Base-by-base conservation (phyloP, 768 basidiomycete genomes). In the Trichaptum fuscoviolaceum region DNA sequence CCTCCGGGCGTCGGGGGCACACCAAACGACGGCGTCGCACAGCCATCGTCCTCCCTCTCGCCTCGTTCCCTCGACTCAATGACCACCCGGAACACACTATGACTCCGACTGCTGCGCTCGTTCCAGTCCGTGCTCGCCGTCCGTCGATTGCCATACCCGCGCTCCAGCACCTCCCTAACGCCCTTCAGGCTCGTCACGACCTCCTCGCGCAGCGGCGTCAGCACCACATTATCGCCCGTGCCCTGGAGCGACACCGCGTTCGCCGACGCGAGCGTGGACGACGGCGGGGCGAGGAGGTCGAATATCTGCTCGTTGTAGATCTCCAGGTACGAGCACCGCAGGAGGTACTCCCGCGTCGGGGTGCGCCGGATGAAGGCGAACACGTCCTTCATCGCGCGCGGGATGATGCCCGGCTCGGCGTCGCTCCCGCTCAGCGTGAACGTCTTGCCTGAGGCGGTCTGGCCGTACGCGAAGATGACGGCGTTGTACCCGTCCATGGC, bases 91-190 rank as follows among this genome's bases (percentile, higher is more conserved):
- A 99, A 97, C 0, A 99, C 92, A 69, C 91, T 93, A 75, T 98
- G 96, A 79, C 93, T 95, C 35, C 96, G 83, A 74, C 93, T 95
- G 79, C 93, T 95, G 67, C 96, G 80, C 71, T 95, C 92, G 74
- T 99, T 99, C 96, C 96, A 99, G 73, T 99, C 96, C n/a, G 97
- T 99, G 70, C 88, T 92, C 0, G 95, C 96, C 3, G 95, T 97
- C 67, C 94, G 82, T 63, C 96, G 81, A 72, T 93, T 89, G 3
- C 90, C 87, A 74, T 97, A 94, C 5, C 96, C 96, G 25, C 93
- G 81, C 71, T 85, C 83, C 70, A 99, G 78, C 5, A 98, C 90
- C 67, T 93, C 92, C 64, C 87, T 85, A 17, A 99, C 93, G 52
- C 91, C 85, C 71, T 90, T 91, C 30, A 96, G 80, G 70, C 90